Evolutionary conservation across 2,329 filamentous ascomycete genomes (phyloP), one percentile per base, ranked within the genome.

Genomic region (Penicillium crustosum): DNA sequence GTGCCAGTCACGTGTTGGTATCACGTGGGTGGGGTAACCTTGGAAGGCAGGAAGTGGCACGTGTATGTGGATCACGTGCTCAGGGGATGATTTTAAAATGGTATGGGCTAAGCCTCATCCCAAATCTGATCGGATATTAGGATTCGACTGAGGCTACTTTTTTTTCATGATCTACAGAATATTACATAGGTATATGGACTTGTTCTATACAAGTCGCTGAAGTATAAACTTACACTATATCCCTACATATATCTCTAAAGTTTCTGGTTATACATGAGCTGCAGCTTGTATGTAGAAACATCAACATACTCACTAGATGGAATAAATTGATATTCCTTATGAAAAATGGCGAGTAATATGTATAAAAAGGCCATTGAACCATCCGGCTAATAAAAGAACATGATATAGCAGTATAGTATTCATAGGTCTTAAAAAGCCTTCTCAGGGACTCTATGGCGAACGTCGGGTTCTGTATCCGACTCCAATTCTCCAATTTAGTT

Each of bases 1-100:
- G 9, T 1, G 0, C 0, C 0, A 4, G 10, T 38, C 51, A 53
- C 41, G 41, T 53, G 31, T 1, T 2, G 0, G 0, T 0, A 7
- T 33, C n/a, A 44, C 27, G 21, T 44, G 19, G 7, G 29, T 35
- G 49, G 38, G 39, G 49, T 42, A 51, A 4, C n/a, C 13, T n/a
- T n/a, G n/a, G n/a, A 12, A 12, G 21, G 13, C n/a, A 23, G 2
- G 39, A 12, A 31, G 2, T 23, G 13, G 21, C 17, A 52, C 15
- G 38, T 29, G 36, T 13, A 13, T 1, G 2, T 3, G 6, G 12
- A 33, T 35, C 27, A 44, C 39, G 19, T 52, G 38, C 3, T 27
- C 2, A 4, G 13, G 29, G 2, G 12, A 15, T 3, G 10, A 15
- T 21, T 21, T 17, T 15, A 15, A 29, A 21, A 21, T 31, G 10